Base-by-base conservation (phyloP, 1,284 basidiomycete genomes). In the Marasmius fiardii region DNA sequence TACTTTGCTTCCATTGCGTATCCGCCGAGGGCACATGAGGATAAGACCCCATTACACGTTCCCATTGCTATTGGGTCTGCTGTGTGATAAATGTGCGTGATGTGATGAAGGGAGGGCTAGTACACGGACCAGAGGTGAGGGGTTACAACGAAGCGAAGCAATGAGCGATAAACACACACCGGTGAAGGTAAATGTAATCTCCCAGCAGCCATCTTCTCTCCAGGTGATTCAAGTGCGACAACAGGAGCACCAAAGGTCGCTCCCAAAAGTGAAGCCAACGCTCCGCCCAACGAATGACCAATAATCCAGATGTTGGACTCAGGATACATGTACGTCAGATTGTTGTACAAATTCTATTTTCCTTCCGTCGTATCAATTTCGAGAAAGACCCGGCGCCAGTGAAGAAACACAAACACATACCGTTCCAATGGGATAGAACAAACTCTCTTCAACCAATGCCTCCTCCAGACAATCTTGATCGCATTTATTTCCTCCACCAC, bases 281-380 rank as follows among this genome's bases (percentile, higher is more conserved):
- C 84, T 12, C 95, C 95, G 44, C 95, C 94, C 45, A 83, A 67
- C 20, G 91, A 95, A 71, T 97, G 93, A 0, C 96, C 90, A 83
- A 84, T 85, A 41, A 98, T 74, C 97, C 96, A 99, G 58, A 99
- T 91, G 61, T 91, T 90, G 53, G 95, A 83, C 60, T 92, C 74
- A 8, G 96, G 97, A 71, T 97, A 99, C 80, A 96, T 85, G 68
- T 91, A 92, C 4, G 94, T 90, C 52, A 99, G 65, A 75, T 98
- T 94, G 78, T 95, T 92, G 76, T 95, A 98, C 52, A 98, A 71
- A 72, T 95, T 91, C 90, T 94, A 67, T 11, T 7, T 26, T 11
- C 14, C 18, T 28, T 49, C 31, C 8, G n/a, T 26, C 35, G 28
- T 31, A 31, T 31, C 28, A 31, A 31, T 31, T 31, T 31, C 28